These are phyloP conservation scores for Cetraspora pellucida DNA, from an alignment of 192 early-diverging fungal genomes.

Conservation along the genomic window DNA sequence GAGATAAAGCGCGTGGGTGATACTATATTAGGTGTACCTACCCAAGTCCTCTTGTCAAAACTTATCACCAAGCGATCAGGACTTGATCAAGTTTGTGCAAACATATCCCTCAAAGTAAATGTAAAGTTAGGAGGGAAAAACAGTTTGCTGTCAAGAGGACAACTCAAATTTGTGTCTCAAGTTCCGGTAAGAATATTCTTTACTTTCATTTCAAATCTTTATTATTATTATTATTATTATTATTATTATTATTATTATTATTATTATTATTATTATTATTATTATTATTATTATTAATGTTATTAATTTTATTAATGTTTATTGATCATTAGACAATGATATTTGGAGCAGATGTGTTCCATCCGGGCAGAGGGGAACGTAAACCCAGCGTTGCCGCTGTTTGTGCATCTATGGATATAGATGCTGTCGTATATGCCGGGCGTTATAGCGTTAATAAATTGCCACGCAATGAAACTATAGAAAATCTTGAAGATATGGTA, in stretches of 20 bases:
- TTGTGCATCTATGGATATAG: conserved; percentile 54
- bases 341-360: conserved; percentile 11
- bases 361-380: conserved; percentile 8
- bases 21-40: conserved; percentile 82
- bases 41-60: conserved; percentile 50
- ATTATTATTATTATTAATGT: too few relatives aligned
- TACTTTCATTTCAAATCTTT: not conserved
- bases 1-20: conserved; percentile 88
- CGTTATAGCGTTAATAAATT: conserved; percentile 51
- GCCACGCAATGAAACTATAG: conserved; percentile 66
- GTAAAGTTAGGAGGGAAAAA: conserved; percentile 7
- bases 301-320: not conserved
- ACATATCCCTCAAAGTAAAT: not conserved
- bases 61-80: not conserved
- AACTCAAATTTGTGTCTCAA: not conserved
- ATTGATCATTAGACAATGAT: not conserved
- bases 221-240: not conserved
- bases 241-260: too few relatives aligned
- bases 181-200: not conserved
- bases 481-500: conserved; percentile 59
- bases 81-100: conserved; percentile 19
- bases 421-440: conserved; percentile 58
- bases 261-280: too few relatives aligned
- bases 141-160: not conserved
- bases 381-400: conserved; percentile 25